Conservation (phyloP, 23 red algal genomes). For the Gracilaria vermiculophylla region DNA sequence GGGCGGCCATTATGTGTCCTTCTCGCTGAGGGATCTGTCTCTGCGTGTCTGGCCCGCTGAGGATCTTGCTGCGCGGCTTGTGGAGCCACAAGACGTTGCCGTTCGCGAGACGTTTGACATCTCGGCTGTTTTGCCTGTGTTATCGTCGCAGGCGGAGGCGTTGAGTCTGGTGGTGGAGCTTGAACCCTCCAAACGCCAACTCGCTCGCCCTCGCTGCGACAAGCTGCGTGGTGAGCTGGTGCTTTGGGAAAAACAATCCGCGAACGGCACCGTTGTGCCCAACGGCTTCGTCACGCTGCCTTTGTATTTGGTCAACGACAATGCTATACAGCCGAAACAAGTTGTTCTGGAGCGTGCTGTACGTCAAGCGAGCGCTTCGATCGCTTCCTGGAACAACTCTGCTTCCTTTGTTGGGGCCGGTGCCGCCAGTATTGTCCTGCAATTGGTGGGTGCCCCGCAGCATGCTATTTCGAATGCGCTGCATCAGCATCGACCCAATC, state of each 20-base stretch:
- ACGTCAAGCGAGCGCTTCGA: background rate
- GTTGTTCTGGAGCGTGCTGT: constrained; percentile 7
- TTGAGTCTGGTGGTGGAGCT: constrained; percentile 24
- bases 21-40: background rate
- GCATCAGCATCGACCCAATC: background rate
- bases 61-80: constrained; percentile 1
- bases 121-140: constrained; percentile 26
- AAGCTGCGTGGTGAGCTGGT: constrained; percentile 42
- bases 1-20: constrained; percentile 11
- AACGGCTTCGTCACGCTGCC: constrained; percentile 33
- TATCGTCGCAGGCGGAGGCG: background rate
- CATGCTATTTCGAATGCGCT: background rate
- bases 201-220: background rate
- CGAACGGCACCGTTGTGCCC: constrained; percentile 10
- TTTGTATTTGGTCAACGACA: background rate
- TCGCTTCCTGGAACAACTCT: background rate
- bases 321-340: background rate
- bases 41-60: constrained; percentile 36
- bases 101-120: constrained; percentile 31
- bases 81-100: background rate
- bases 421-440: constrained; percentile 13
- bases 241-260: constrained; percentile 2
- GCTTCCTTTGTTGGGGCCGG: background rate
- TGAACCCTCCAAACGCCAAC: background rate
- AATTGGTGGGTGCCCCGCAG: constrained; percentile 6